Base-by-base conservation (phyloP, 495 filamentous ascomycete genomes). In the Aspergillus haitiensis region DNA sequence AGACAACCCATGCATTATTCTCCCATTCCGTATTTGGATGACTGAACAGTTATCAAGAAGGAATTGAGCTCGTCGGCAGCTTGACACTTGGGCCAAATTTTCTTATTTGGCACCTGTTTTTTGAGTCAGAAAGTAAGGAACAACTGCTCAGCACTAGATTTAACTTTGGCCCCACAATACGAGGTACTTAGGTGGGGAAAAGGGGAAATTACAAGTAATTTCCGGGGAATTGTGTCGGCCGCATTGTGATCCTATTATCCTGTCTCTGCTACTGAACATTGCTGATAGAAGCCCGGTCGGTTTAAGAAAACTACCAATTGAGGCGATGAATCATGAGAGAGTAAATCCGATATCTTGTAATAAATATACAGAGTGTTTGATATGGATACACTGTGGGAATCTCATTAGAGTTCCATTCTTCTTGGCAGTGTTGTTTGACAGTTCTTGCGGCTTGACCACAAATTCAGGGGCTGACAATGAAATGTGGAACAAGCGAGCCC, bases 1-100 rank as follows among this genome's bases (percentile, higher is more conserved):
- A 7, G 65, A 62, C 11, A 65, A 55, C 9, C 71, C 75, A 48
- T 77, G 75, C 46, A 37, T 71, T 44, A 68, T 75, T 42, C 64
- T 75, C 31, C 70, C 71, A 16, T 70, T 75, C 39, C 62, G 58
- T 8, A 63, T 60, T 52, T 75, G 66, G 65, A 60, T 45, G 9
- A 63, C 27, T 18, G 50, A 39, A 3, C 57, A 45, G 49, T 53
- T 56, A 49, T 32, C 44, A 45, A 39, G 35, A 53, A 36, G 21
- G 1, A 27, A 27, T 27, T 27, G 21, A 27, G 21, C 21, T 27
- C 21, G 21, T 27, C 21, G 21, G 21, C 21, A 27, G 21, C 3
- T 27, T 27, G 21, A 1, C 37, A 21, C 7, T 7, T 10, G 39
- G 16, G 49, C 21, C 49, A 42, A 42, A 42, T 42, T 15, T 47